A percentile compares a stretch with the other conserved stretches of the same genome.
phyloP scores from a whole-genome alignment of 345 rosid genomes.

The Geranium brycei region DNA sequence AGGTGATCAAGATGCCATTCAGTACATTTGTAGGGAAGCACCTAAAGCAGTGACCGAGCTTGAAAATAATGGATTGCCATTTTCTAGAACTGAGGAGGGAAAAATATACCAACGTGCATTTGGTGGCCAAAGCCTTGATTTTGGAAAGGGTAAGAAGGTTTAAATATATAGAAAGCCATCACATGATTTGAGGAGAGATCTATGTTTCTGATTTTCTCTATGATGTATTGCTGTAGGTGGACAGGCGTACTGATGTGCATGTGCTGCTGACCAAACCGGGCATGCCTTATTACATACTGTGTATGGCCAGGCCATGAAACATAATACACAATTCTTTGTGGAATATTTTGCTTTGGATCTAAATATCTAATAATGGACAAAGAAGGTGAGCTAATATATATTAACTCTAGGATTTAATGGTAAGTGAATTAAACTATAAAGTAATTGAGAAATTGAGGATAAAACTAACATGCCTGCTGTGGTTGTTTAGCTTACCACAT shows the following conservation, averaged over 20 bases:
- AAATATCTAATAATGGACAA: slow-evolving; percentile 57
- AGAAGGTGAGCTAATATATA: slow-evolving; percentile 46
- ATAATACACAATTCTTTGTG: slow-evolving; percentile 93
- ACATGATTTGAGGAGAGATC: not conserved
- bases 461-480: too few relatives aligned
- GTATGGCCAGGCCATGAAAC: slow-evolving; percentile 99
- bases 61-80: slow-evolving; percentile 82
- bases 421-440: too few relatives aligned
- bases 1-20: slow-evolving; percentile 99
- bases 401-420: not conserved
- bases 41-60: slow-evolving; percentile 97
- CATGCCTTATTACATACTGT: slow-evolving; percentile 95
- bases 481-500: too few relatives aligned
- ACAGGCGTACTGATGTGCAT: slow-evolving; percentile 98
- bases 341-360: slow-evolving; percentile 96
- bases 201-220: not conserved
- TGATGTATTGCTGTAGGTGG: slow-evolving; percentile 50
- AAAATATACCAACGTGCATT: slow-evolving; percentile 95
- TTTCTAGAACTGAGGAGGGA: slow-evolving; percentile 96
- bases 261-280: slow-evolving; percentile 97
- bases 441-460: too few relatives aligned
- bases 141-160: slow-evolving; percentile 65
- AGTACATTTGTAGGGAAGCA: slow-evolving; percentile 97
- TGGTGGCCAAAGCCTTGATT: slow-evolving; percentile 97
- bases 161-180: not conserved